Conservation (phyloP, 176 grass and related monocot species). For the Avena sativa region DNA sequence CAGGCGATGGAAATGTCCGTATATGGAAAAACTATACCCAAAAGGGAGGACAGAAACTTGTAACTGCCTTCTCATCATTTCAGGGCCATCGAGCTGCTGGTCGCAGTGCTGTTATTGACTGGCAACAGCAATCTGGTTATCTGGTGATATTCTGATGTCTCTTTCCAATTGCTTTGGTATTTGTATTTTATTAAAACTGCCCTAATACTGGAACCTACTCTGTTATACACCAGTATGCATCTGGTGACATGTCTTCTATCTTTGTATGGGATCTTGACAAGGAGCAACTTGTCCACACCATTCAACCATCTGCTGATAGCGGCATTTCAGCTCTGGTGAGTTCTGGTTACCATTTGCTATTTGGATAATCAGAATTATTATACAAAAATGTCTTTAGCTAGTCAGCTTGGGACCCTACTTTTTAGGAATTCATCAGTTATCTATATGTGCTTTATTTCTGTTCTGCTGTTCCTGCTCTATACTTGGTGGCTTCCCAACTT, state of each 20-base stretch:
- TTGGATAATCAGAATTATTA: conserved; percentile 21
- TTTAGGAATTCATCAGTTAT: neutral
- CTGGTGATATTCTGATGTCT: conserved; percentile 61
- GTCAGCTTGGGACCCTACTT: conserved; percentile 11
- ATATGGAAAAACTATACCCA: conserved; percentile 90
- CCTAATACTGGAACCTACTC: conserved; percentile 35
- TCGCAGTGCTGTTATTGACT: conserved; percentile 75
- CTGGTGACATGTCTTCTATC: conserved; percentile 79
- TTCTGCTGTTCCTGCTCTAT: conserved; percentile 34
- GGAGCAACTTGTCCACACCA: conserved; percentile 73
- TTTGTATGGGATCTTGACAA: conserved; percentile 94
- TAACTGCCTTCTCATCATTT: conserved; percentile 92
- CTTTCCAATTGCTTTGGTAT: neutral
- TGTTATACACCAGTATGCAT: conserved; percentile 73
- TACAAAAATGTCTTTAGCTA: conserved; percentile 28
- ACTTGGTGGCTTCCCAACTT: conserved; percentile 31
- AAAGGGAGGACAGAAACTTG: conserved; percentile 80
- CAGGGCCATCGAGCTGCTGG: conserved; percentile 63
- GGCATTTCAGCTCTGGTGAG: conserved; percentile 85
- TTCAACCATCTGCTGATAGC: conserved; percentile 69
- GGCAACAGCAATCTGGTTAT: conserved; percentile 96
- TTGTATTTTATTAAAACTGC: conserved; percentile 17
- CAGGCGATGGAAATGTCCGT: conserved; percentile 94
- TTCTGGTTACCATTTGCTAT: conserved; percentile 33
- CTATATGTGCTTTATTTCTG: conserved; percentile 28